Conservation (phyloP, 1,284 basidiomycete genomes). For the Boletus semigastroideus region DNA sequence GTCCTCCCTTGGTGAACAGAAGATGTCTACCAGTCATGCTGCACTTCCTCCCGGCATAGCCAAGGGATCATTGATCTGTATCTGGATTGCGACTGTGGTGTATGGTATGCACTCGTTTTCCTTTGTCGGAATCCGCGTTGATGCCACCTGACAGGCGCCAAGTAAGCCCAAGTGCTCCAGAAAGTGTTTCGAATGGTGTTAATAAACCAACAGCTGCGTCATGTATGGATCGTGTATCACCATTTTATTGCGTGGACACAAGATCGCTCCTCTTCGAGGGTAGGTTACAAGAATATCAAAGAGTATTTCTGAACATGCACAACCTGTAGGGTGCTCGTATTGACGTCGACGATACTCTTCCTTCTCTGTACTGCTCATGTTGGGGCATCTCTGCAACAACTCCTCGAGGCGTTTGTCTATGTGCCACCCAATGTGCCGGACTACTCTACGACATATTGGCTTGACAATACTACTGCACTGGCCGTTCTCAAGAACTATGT, state of each 20-base stretch:
- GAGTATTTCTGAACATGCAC: not conserved
- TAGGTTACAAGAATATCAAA: not conserved
- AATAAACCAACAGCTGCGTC: not conserved
- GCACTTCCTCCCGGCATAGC: not conserved
- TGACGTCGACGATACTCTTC: not conserved
- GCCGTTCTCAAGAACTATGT: not conserved
- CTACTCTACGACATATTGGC: slow-evolving; percentile 1
- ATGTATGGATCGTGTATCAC: not conserved
- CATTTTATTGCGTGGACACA: not conserved
- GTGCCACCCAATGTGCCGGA: not conserved
- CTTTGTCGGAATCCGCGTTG: not conserved
- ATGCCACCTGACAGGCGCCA: not conserved
- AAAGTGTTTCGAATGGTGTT: not conserved
- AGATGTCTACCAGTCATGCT: not conserved
- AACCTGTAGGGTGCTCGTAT: not conserved
- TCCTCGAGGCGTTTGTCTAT: slow-evolving; percentile 4
- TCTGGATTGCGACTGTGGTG: slow-evolving; percentile 1
- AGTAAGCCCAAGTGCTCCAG: not conserved
- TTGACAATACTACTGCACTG: not conserved
- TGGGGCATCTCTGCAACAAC: not conserved
- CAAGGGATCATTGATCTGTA: slow-evolving; percentile 2
- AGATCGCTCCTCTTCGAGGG: not conserved
- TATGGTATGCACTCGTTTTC: not conserved
- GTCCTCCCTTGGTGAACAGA: too few relatives aligned
- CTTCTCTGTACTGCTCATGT: not conserved